Evolutionary conservation across 768 basidiomycete genomes (phyloP).

Genomic region (Boletus vermiculosoides): DNA sequence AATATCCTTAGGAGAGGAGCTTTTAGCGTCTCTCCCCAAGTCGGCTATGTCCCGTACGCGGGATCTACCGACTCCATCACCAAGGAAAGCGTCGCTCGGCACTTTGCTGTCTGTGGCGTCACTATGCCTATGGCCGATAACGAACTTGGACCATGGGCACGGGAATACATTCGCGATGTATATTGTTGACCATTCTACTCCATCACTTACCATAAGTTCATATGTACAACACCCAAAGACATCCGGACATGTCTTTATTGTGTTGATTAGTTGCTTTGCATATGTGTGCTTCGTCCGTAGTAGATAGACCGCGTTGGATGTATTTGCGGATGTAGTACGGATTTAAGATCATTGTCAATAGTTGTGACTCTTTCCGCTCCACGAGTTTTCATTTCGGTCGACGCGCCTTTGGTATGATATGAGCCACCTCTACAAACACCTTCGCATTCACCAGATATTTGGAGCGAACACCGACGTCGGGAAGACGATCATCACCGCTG

Average conservation of each 20-base stretch:
- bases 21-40: conserved; percentile 35
- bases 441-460: conserved; percentile 87
- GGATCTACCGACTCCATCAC: conserved; percentile 31
- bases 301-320: conserved; percentile 1
- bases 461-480: conserved; percentile 97
- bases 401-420: conserved; percentile 37
- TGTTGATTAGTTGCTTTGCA: conserved; percentile 12
- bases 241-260: conserved; percentile 29
- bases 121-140: conserved; percentile 35
- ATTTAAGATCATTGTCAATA: conserved; percentile 8
- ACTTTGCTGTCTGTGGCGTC: conserved; percentile 44
- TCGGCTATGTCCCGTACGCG: conserved; percentile 33
- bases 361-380: neutral
- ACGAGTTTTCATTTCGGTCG: neutral
- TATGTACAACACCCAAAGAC: conserved; percentile 20
- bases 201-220: conserved; percentile 9
- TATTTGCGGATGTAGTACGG: conserved; percentile 21
- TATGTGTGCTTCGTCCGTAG: conserved; percentile 3
- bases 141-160: conserved; percentile 41
- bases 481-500: conserved; percentile 87
- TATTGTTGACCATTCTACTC: conserved; percentile 22
- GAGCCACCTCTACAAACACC: conserved; percentile 81
- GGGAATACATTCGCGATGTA: conserved; percentile 33
- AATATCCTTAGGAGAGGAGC: conserved; percentile 36
- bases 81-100: conserved; percentile 37